Evolutionary conservation across 768 basidiomycete species (phyloP).

Genomic region (Sutorius australiensis): DNA sequence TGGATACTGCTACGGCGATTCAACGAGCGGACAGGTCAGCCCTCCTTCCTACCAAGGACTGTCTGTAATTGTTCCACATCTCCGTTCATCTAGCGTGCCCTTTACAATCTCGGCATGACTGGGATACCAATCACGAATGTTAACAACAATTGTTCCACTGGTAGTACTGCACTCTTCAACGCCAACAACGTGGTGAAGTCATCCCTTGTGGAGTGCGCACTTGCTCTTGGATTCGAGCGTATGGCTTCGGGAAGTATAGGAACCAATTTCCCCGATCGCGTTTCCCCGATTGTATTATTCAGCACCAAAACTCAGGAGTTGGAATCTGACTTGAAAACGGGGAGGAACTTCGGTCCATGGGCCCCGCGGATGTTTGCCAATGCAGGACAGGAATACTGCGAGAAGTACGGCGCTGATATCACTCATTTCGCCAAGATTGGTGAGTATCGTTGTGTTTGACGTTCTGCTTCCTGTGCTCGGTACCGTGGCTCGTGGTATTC

Average conservation of each 20-base stretch:
- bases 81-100: constrained; percentile 48
- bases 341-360: constrained; percentile 63
- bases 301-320: constrained; percentile 42
- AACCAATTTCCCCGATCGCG: constrained; percentile 55
- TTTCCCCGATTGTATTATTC: constrained; percentile 47
- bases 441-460: constrained; percentile 27
- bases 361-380: constrained; percentile 76
- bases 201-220: constrained; percentile 66
- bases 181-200: constrained; percentile 69
- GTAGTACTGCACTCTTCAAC: constrained; percentile 72
- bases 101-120: constrained; percentile 82
- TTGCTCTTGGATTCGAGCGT: constrained; percentile 85
- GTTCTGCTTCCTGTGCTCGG: not conserved
- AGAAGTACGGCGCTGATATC: constrained; percentile 64
- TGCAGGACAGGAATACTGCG: constrained; percentile 70
- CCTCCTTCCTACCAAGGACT: not conserved
- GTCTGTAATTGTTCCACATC: not conserved
- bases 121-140: constrained; percentile 83
- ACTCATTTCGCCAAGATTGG: constrained; percentile 76
- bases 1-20: constrained; percentile 79
- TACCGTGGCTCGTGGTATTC: not conserved
- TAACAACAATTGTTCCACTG: constrained; percentile 86
- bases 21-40: constrained; percentile 67
- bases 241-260: constrained; percentile 75
- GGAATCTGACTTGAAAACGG: constrained; percentile 42